These are phyloP conservation scores for Trametopsis cervina DNA, from an alignment of 768 basidiomycete genomes.

Conservation along the genomic window DNA sequence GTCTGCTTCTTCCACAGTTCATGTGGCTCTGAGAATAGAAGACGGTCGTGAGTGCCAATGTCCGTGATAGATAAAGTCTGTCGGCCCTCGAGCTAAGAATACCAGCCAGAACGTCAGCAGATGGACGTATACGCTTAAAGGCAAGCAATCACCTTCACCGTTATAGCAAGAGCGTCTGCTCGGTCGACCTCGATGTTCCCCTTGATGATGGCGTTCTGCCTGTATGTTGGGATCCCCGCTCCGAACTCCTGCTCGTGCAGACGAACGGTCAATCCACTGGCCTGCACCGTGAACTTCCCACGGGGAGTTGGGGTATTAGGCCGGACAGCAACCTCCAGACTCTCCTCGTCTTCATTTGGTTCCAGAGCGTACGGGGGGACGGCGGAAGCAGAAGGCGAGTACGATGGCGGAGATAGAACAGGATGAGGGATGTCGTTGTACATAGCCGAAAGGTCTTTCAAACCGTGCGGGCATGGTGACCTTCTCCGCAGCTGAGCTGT, in stretches of 20 bases:
- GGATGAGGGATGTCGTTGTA: too few species aligned
- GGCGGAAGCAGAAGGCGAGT: conserved; percentile 45
- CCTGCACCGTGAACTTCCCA: conserved; percentile 34
- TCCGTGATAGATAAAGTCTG: conserved; percentile 12
- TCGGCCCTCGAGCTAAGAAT: conserved; percentile 18
- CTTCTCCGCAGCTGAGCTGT: too few species aligned
- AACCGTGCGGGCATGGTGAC: too few species aligned
- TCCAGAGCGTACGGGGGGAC: conserved; percentile 50
- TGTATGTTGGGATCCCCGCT: conserved; percentile 35
- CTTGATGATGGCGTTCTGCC: conserved; percentile 32
- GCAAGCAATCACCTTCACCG: conserved; percentile 40
- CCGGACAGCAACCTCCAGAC: conserved; percentile 29
- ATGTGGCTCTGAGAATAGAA: conserved; percentile 10
- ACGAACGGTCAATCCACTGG: conserved; percentile 34
- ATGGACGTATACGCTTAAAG: too few species aligned
- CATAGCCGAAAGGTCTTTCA: too few species aligned
- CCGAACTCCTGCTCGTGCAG: conserved; percentile 41
- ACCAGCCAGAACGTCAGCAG: too few species aligned
- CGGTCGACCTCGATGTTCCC: conserved; percentile 39
- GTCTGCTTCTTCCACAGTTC: conserved; percentile 12
- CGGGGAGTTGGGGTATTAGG: conserved; percentile 22
- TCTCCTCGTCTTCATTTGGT: conserved; percentile 44
- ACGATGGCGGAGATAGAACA: conserved; percentile 34
- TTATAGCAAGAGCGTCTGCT: conserved; percentile 34
- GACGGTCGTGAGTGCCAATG: background rate